A percentile compares a stretch with the other conserved stretches of the same genome.
phyloP scores from a whole-genome alignment of 2,329 filamentous ascomycete species.

The Aspergillus quadrilineatus region DNA sequence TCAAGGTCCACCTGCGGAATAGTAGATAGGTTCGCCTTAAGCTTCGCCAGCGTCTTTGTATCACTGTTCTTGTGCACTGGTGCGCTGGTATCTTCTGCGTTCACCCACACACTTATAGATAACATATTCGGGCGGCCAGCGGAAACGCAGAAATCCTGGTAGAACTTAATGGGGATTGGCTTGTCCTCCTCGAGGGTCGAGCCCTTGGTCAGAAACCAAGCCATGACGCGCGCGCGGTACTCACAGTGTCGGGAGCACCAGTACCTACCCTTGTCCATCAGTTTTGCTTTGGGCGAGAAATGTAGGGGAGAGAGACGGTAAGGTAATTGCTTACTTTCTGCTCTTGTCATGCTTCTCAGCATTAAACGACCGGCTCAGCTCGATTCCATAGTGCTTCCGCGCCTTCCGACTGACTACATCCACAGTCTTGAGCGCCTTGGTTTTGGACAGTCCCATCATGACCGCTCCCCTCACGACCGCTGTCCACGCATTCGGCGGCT shows the following conservation, averaged over 20 bases:
- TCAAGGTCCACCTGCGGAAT: constrained; percentile 9
- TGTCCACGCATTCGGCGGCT: constrained; percentile 29
- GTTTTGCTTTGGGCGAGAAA: not conserved
- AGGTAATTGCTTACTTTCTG: constrained; percentile 15
- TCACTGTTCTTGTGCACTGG: not conserved
- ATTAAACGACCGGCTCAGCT: not conserved
- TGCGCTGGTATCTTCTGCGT: not conserved
- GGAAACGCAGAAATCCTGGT: not conserved
- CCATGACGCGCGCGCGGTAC: not conserved
- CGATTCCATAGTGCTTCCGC: constrained; percentile 25
- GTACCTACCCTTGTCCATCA: not conserved
- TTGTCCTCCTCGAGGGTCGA: constrained; percentile 9
- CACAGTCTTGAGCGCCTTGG: constrained; percentile 4
- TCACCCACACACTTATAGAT: constrained; percentile 1
- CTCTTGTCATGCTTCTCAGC: constrained; percentile 10
- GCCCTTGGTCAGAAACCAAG: constrained; percentile 7
- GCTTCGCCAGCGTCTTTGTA: constrained; percentile 8
- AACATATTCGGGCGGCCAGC: constrained; percentile 3
- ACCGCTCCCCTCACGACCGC: constrained; percentile 27
- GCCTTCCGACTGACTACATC: constrained; percentile 23
- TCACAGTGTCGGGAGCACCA: not conserved
- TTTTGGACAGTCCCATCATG: constrained; percentile 14
- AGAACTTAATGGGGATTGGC: constrained; percentile 9
- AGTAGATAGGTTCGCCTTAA: constrained; percentile 4
- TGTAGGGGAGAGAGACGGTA: not conserved